A percentile compares a stretch with the other conserved stretches of the same genome.
Conservation (phyloP, 1,139 yeast species). For the Taiozyma sp. region DNA sequence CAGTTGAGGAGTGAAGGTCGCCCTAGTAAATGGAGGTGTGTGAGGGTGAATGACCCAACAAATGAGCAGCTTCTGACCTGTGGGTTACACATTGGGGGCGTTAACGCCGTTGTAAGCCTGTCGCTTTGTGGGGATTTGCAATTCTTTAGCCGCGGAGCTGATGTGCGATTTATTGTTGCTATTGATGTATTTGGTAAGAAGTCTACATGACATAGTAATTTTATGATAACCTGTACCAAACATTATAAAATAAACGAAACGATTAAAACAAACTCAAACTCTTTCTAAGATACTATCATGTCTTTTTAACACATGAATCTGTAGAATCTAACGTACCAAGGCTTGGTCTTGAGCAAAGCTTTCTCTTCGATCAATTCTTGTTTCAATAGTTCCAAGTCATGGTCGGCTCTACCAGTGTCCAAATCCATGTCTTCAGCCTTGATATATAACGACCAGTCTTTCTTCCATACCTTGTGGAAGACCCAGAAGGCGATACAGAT, state of each 20-base stretch:
- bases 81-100: too few species aligned
- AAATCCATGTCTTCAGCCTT: slow-evolving; percentile 46
- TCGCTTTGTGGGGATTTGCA: too few species aligned
- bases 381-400: slow-evolving; percentile 58
- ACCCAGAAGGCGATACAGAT: slow-evolving; percentile 51
- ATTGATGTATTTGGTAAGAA: too few species aligned
- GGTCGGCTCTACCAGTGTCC: slow-evolving; percentile 69
- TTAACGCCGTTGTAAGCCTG: too few species aligned
- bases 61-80: too few species aligned
- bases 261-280: neutral
- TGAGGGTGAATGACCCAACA: too few species aligned
- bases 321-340: slow-evolving; percentile 44
- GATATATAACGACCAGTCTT: slow-evolving; percentile 47
- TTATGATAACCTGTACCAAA: neutral
- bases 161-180: too few species aligned
- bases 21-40: too few species aligned
- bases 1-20: too few species aligned
- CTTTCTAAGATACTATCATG: neutral
- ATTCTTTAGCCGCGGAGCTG: too few species aligned
- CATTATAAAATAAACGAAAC: neutral
- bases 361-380: slow-evolving; percentile 62
- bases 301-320: slow-evolving; percentile 45
- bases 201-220: neutral
- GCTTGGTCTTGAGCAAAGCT: slow-evolving; percentile 44
- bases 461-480: slow-evolving; percentile 53